These are phyloP conservation scores for Penicillium sp. DNA, from an alignment of 2,329 filamentous ascomycete genomes.

Conservation along the genomic window DNA sequence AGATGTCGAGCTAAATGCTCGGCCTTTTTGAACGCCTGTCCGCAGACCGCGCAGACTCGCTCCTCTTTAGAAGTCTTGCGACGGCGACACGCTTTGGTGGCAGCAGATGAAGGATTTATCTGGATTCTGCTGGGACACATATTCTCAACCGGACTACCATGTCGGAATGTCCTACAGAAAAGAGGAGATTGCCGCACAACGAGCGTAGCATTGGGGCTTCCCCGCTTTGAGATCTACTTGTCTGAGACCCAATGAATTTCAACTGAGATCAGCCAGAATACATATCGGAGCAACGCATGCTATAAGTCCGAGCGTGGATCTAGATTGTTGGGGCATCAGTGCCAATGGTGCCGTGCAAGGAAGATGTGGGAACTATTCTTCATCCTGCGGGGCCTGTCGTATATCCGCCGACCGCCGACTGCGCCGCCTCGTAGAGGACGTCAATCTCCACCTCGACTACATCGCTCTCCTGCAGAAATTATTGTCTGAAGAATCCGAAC, in stretches of 20 bases:
- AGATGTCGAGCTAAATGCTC: conserved; percentile 37
- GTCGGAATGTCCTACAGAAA: neutral
- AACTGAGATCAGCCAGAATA: neutral
- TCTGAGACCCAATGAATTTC: neutral
- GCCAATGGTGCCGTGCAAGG: neutral
- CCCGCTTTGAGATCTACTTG: neutral
- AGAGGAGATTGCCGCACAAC: neutral
- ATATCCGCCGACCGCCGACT: neutral
- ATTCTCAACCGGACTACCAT: neutral
- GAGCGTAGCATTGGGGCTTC: neutral
- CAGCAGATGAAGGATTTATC: neutral
- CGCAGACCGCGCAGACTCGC: conserved; percentile 16
- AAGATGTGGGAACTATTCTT: conserved; percentile 10
- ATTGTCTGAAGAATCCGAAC: conserved; percentile 27
- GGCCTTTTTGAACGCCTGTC: conserved; percentile 30
- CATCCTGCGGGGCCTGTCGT: neutral
- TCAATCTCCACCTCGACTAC: conserved; percentile 15
- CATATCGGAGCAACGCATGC: neutral
- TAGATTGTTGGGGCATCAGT: neutral
- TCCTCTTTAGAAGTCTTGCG: conserved; percentile 19
- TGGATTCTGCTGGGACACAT: neutral
- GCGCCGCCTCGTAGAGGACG: too few species aligned
- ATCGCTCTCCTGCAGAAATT: conserved; percentile 15
- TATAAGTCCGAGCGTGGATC: neutral
- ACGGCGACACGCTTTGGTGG: conserved; percentile 8